Conservation (phyloP, 768 basidiomycete genomes). For the Fistulinella prunicolor region DNA sequence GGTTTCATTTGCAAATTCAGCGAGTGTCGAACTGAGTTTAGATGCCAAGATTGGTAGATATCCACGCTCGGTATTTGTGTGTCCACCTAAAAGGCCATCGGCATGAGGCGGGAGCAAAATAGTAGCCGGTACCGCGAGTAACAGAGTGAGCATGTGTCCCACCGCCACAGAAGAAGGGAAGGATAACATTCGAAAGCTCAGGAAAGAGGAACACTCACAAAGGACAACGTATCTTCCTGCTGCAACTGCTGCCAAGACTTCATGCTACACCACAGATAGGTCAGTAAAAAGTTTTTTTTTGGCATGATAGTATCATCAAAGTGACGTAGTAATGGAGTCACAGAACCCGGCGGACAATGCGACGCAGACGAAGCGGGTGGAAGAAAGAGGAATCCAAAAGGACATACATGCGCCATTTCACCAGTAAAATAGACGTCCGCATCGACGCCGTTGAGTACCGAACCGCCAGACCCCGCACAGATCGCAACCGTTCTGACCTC, state of each 20-base stretch:
- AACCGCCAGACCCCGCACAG: constrained; percentile 88
- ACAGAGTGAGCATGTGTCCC: constrained; percentile 7
- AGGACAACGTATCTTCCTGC: constrained; percentile 77
- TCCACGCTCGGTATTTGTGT: constrained; percentile 93
- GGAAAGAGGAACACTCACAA: constrained; percentile 48
- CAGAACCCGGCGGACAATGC: not conserved
- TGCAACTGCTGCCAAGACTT: constrained; percentile 79
- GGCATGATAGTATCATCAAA: not conserved
- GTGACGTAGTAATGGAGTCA: constrained; percentile 13
- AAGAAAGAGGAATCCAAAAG: constrained; percentile 12
- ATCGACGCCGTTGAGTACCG: constrained; percentile 62
- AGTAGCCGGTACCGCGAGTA: constrained; percentile 15
- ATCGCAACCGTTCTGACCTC: constrained; percentile 68
- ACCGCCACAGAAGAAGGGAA: constrained; percentile 13
- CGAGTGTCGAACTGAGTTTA: constrained; percentile 56
- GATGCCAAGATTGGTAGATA: constrained; percentile 76
- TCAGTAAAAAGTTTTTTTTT: constrained; percentile 3
- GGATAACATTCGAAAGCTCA: not conserved
- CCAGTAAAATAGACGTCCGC: constrained; percentile 93
- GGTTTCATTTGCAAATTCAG: constrained; percentile 28
- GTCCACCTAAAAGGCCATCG: constrained; percentile 59
- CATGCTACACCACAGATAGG: constrained; percentile 55
- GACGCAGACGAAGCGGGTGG: constrained; percentile 3
- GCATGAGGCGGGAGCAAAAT: constrained; percentile 14
- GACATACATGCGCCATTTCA: constrained; percentile 82